Evolutionary conservation across 2,329 filamentous ascomycete species (phyloP).

Genomic region (Knufia fluminis): DNA sequence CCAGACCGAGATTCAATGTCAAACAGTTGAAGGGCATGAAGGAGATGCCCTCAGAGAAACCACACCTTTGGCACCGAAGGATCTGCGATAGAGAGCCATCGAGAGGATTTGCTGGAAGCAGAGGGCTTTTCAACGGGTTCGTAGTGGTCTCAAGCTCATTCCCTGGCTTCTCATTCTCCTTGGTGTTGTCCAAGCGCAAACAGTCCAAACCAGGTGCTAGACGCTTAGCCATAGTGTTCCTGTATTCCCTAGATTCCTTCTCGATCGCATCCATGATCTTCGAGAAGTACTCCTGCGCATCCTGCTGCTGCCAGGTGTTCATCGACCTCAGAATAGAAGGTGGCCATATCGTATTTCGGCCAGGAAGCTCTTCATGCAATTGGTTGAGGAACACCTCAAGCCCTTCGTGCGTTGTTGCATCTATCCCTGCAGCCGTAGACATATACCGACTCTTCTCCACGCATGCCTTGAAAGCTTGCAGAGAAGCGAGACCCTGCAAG

Average conservation of each 20-base stretch:
- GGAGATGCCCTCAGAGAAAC: constrained; percentile 76
- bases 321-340: constrained; percentile 75
- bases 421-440: constrained; percentile 19
- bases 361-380: constrained; percentile 46
- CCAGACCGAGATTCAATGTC: constrained; percentile 67
- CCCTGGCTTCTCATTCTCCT: not conserved
- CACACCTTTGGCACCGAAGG: constrained; percentile 77
- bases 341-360: constrained; percentile 60
- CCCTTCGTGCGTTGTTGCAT: constrained; percentile 39
- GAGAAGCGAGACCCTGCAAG: constrained; percentile 70
- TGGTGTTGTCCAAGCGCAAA: constrained; percentile 4
- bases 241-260: constrained; percentile 53
- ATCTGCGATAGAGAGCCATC: constrained; percentile 82
- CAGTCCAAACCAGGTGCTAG: constrained; percentile 14
- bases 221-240: constrained; percentile 11
- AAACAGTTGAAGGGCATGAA: constrained; percentile 92
- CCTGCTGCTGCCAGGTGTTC: constrained; percentile 92
- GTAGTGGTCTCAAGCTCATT: not conserved
- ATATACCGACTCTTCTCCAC: constrained; percentile 27
- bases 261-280: constrained; percentile 80
- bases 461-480: constrained; percentile 55
- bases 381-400: constrained; percentile 62
- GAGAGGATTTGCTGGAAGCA: constrained; percentile 58
- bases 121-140: not conserved
- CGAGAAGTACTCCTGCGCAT: constrained; percentile 94